phyloP scores from a whole-genome alignment of 129 eudicot genomes.

The Flaveria sonorensis region DNA sequence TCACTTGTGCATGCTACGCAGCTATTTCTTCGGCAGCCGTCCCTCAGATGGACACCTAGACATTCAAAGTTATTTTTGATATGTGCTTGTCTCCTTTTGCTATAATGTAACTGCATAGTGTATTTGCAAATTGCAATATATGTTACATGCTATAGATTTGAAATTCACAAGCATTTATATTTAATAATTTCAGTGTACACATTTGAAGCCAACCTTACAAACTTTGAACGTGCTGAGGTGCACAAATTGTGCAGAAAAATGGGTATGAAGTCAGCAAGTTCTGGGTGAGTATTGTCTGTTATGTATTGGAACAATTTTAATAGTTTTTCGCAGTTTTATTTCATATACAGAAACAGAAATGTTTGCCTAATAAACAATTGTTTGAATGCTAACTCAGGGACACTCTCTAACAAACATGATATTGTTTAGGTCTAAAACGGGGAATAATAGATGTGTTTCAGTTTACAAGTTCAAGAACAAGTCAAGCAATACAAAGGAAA shows the following conservation, averaged over 20 bases:
- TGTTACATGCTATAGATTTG: background rate
- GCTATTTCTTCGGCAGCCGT: background rate
- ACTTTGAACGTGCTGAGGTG: constrained; percentile 69
- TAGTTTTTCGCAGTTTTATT: background rate
- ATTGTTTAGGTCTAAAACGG: constrained; percentile 57
- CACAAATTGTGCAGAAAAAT: constrained; percentile 61
- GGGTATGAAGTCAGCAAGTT: constrained; percentile 75
- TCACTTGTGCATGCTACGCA: background rate
- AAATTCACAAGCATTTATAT: background rate
- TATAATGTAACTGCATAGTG: background rate
- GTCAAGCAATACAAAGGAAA: constrained; percentile 25
- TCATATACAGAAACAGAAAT: background rate
- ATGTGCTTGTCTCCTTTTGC: background rate
- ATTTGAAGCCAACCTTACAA: constrained; percentile 59
- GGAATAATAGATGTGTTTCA: constrained; percentile 53
- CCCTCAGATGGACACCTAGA: background rate
- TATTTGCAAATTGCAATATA: background rate
- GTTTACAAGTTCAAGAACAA: constrained; percentile 52
- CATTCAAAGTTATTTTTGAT: background rate
- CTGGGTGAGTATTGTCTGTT: constrained; percentile 61
- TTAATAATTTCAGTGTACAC: constrained; percentile 52
- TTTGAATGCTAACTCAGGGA: constrained; percentile 4
- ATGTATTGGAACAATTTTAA: constrained; percentile 9
- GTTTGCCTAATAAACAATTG: background rate
- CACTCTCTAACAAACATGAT: background rate